phyloP scores from a whole-genome alignment of 306 rosid species.

The Glycine latifolia region DNA sequence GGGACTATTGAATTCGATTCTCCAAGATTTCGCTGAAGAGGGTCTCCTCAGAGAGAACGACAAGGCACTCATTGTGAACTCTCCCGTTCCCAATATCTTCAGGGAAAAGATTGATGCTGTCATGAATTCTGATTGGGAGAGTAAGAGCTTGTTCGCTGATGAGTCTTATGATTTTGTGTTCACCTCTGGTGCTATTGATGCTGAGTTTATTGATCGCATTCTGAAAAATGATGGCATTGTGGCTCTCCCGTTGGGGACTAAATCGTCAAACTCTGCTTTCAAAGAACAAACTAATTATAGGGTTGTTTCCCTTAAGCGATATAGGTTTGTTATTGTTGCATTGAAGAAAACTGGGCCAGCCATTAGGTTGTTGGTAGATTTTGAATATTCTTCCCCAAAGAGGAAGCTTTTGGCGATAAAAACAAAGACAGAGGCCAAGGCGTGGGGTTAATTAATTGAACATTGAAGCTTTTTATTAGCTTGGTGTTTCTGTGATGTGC shows the following conservation, averaged over 20 bases:
- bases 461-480: too few species aligned
- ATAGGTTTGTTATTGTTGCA: slow-evolving; percentile 58
- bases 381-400: slow-evolving; percentile 30
- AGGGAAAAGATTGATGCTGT: slow-evolving; percentile 45
- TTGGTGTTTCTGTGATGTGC: too few species aligned
- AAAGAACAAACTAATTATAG: slow-evolving; percentile 55
- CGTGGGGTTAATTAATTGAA: too few species aligned
- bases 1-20: slow-evolving; percentile 54
- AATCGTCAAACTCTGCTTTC: slow-evolving; percentile 44
- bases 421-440: slow-evolving; percentile 28
- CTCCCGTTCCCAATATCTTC: slow-evolving; percentile 27
- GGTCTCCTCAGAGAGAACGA: slow-evolving; percentile 53
- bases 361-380: slow-evolving; percentile 4
- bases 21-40: slow-evolving; percentile 60
- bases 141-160: slow-evolving; percentile 49
- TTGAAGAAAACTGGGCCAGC: slow-evolving; percentile 52
- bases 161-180: slow-evolving; percentile 68
- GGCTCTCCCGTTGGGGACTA: slow-evolving; percentile 57
- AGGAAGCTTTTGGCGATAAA: slow-evolving; percentile 51
- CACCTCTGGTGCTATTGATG: slow-evolving; percentile 44
- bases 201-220: slow-evolving; percentile 59
- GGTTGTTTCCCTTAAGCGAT: slow-evolving; percentile 56
- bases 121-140: slow-evolving; percentile 52
- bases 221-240: slow-evolving; percentile 67
- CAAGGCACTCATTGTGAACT: slow-evolving; percentile 57